Conservation (phyloP, 345 rosid species). For the Excoecaria cochinchinensis region DNA sequence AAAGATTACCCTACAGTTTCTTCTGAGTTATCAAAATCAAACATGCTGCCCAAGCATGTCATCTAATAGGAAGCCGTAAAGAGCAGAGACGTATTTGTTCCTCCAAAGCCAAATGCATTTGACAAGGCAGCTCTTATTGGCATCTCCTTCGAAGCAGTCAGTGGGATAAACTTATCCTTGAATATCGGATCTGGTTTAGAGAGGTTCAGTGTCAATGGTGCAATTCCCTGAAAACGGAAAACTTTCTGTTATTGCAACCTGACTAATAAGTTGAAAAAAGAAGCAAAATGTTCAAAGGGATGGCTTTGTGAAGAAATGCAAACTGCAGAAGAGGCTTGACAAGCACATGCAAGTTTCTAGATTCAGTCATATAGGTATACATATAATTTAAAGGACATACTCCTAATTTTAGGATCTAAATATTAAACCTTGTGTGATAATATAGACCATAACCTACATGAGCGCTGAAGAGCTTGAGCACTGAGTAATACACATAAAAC, state of each 20-base stretch:
- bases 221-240: conserved; percentile 64
- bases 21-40: background rate
- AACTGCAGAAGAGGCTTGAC: background rate
- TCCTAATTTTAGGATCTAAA: background rate
- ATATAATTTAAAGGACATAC: background rate
- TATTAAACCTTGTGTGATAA: background rate
- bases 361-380: background rate
- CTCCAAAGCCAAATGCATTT: conserved; percentile 93
- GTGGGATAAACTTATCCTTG: conserved; percentile 55
- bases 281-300: background rate
- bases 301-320: background rate
- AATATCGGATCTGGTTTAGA: conserved; percentile 75
- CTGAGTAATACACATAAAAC: background rate
- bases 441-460: background rate
- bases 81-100: conserved; percentile 82
- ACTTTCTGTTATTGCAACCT: background rate
- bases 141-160: conserved; percentile 69
- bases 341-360: background rate
- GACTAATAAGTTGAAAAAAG: background rate
- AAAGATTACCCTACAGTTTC: background rate
- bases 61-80: conserved; percentile 40
- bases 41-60: background rate
- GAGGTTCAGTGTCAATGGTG: conserved; percentile 81
- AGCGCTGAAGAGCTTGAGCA: background rate
- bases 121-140: conserved; percentile 66